A percentile compares a stretch with the other conserved stretches of the same genome.
Evolutionary conservation across 208 protist species (phyloP).

Genomic region (Phytomonas sp.): DNA sequence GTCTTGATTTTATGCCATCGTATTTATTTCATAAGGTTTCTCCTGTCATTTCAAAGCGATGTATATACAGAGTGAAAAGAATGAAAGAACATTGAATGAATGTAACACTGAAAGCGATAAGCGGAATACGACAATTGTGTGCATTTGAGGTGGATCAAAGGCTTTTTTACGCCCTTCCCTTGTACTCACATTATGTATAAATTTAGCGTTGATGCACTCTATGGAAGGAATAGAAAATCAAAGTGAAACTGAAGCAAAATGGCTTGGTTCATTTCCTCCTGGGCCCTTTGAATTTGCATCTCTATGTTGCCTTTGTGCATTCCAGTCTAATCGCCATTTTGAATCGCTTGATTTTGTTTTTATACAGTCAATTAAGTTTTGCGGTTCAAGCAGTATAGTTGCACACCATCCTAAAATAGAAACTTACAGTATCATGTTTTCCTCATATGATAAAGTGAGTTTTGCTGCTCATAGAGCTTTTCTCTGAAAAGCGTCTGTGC

Average conservation of each 20-base stretch:
- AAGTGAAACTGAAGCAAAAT: not conserved
- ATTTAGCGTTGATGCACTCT: not conserved
- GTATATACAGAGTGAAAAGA: not conserved
- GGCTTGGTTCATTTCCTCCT: not conserved
- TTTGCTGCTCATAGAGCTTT: not conserved
- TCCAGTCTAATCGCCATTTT: not conserved
- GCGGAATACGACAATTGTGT: not conserved
- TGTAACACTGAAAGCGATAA: not conserved
- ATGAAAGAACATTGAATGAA: not conserved
- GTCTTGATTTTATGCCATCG: slow-evolving; percentile 1
- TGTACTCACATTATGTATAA: not conserved
- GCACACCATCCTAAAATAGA: too few relatives aligned
- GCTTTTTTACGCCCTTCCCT: not conserved
- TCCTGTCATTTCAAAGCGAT: not conserved
- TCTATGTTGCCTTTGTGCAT: not conserved
- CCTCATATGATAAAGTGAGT: not conserved
- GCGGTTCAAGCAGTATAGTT: too few relatives aligned
- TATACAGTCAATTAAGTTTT: not conserved
- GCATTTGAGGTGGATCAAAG: not conserved
- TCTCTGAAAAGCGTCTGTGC: not conserved
- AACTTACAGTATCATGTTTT: not conserved
- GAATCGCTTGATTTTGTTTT: not conserved
- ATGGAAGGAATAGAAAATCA: not conserved
- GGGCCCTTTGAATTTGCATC: not conserved
- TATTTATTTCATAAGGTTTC: slow-evolving; percentile 6